Evolutionary conservation across 371 early-diverging fungal genomes (phyloP).

Genomic region (Quaeritorhiza haematococci): DNA sequence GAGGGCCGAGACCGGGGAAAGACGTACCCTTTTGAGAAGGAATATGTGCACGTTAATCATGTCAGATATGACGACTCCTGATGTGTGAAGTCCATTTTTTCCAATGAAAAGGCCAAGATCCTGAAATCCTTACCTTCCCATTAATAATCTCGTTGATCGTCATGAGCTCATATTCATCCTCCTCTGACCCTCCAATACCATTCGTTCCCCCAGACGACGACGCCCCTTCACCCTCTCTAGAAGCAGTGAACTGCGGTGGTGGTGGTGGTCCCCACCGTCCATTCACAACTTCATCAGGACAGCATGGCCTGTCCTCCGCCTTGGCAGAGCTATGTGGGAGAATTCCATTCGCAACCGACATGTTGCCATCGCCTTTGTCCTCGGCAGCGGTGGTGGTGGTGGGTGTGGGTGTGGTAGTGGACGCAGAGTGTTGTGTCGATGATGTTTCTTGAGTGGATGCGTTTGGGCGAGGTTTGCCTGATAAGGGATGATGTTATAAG

Average conservation of each 20-base stretch:
- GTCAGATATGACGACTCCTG: not conserved
- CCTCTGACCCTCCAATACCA: conserved; percentile 16
- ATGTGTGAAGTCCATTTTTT: conserved; percentile 5
- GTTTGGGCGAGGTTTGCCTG: not conserved
- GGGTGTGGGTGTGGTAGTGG: too few species aligned
- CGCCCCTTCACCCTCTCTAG: too few species aligned
- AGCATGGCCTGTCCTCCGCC: too few species aligned
- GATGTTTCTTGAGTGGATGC: too few species aligned
- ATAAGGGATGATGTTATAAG: not conserved
- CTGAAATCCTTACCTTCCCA: conserved; percentile 68
- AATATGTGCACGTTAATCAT: conserved; percentile 4
- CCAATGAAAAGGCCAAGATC: conserved; percentile 7
- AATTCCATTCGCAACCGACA: too few species aligned
- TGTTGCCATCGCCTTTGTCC: too few species aligned
- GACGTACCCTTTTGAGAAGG: conserved; percentile 37
- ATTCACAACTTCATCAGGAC: too few species aligned
- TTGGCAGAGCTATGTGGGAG: too few species aligned
- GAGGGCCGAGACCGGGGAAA: conserved; percentile 82
- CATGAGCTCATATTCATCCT: conserved; percentile 69
- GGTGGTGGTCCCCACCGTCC: too few species aligned
- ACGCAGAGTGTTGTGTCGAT: not conserved
- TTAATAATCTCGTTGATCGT: conserved; percentile 93
- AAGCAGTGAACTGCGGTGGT: too few species aligned
- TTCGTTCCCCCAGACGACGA: too few species aligned
- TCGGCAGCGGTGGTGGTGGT: too few species aligned